phyloP scores from a whole-genome alignment of 192 early-diverging fungal species.

The Backusella australiensis region DNA sequence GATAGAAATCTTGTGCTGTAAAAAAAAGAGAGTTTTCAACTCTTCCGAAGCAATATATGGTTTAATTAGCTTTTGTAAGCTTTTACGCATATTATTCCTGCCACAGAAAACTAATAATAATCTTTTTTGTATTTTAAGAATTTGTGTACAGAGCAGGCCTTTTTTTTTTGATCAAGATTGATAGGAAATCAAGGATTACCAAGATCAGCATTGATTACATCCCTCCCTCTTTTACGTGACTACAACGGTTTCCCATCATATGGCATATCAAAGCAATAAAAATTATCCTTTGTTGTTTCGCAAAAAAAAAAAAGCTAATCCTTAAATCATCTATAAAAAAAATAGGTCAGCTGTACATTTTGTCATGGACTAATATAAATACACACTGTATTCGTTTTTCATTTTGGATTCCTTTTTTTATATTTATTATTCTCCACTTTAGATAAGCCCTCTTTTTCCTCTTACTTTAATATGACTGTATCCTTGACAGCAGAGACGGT shows the following conservation, averaged over 20 bases:
- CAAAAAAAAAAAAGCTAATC: conserved; percentile 1
- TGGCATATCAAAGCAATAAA: neutral
- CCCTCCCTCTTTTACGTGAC: neutral
- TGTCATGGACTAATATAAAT: conserved; percentile 7
- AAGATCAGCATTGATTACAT: neutral
- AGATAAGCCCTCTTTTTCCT: neutral
- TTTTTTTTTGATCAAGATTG: neutral
- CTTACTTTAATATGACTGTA: neutral
- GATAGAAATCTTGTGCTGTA: neutral
- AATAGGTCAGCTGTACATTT: neutral
- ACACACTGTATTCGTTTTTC: neutral
- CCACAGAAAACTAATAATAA: neutral
- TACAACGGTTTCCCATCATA: neutral
- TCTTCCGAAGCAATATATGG: neutral
- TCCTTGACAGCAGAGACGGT: conserved; percentile 28
- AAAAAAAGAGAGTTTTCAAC: conserved; percentile 4
- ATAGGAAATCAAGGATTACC: neutral
- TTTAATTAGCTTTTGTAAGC: neutral
- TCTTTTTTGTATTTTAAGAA: neutral
- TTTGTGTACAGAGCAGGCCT: neutral
- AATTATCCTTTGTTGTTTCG: neutral
- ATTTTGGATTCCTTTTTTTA: neutral
- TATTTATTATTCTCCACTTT: neutral
- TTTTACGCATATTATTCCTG: neutral
- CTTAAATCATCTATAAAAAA: neutral